These are phyloP conservation scores for Eucalyptus coolabah DNA, from an alignment of 345 rosid genomes.

Conservation along the genomic window DNA sequence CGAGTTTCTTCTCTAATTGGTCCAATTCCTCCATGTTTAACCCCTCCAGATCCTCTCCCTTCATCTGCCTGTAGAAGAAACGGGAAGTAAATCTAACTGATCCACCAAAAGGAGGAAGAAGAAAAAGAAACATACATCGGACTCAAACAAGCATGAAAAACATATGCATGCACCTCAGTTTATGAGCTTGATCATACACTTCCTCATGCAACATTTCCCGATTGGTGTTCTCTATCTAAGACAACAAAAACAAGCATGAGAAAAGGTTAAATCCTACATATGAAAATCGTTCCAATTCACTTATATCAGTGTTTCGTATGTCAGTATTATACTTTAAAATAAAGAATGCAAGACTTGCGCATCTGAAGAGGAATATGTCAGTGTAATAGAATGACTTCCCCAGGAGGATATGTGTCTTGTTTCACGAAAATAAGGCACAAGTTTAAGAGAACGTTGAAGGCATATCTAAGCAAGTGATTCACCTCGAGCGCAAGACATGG, in stretches of 20 bases:
- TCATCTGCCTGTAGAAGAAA: slow-evolving; percentile 4
- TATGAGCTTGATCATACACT: not conserved
- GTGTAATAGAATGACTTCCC: not conserved
- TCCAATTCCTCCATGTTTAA: slow-evolving; percentile 5
- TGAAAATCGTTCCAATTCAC: not conserved
- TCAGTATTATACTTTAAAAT: not conserved
- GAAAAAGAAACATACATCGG: not conserved
- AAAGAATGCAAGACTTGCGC: not conserved
- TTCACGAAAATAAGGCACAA: not conserved
- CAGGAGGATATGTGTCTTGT: not conserved
- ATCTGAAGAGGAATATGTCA: not conserved
- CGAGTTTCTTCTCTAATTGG: not conserved
- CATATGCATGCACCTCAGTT: not conserved
- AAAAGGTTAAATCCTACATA: not conserved
- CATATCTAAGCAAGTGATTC: not conserved
- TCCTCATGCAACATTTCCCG: not conserved
- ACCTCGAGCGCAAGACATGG: not conserved
- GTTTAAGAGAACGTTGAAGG: not conserved
- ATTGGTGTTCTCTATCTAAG: not conserved
- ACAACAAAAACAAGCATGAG: not conserved
- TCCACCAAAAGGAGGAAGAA: not conserved
- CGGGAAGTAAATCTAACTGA: too few species aligned
- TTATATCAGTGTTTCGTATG: not conserved
- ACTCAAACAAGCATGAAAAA: not conserved
- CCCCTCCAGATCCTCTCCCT: slow-evolving; percentile 14